Conservation (phyloP, 441 rosid genomes). For the Bocquillonia castaneifolia region DNA sequence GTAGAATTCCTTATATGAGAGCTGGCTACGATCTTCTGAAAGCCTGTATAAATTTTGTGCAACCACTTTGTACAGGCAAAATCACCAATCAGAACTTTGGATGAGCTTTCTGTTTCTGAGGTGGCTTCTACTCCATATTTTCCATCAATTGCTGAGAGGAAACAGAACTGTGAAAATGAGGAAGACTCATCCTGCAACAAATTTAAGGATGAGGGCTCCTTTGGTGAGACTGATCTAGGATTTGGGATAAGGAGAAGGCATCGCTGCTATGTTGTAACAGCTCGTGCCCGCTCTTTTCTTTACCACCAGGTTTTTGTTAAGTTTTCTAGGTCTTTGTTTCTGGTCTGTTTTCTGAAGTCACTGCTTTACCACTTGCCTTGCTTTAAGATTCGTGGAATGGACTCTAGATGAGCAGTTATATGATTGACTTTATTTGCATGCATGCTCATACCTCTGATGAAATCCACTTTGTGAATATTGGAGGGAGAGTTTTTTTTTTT, state of each 20-base stretch:
- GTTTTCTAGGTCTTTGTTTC: neutral
- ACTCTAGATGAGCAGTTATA: neutral
- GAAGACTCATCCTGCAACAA: conserved; percentile 32
- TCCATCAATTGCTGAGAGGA: conserved; percentile 52
- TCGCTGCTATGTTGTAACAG: conserved; percentile 59
- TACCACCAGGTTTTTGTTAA: conserved; percentile 70
- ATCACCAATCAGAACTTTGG: conserved; percentile 75
- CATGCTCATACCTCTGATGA: neutral
- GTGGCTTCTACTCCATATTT: conserved; percentile 66
- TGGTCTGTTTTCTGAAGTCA: neutral
- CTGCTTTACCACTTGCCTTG: neutral
- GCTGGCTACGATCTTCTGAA: neutral
- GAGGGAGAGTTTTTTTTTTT: too few species aligned
- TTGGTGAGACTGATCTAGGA: conserved; percentile 32
- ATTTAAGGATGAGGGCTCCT: conserved; percentile 17
- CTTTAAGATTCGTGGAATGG: conserved; percentile 1
- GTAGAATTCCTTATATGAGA: neutral
- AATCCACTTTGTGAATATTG: too few species aligned
- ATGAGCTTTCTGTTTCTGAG: conserved; percentile 66
- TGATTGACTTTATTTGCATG: neutral
- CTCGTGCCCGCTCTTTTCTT: conserved; percentile 75
- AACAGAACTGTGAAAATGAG: conserved; percentile 25
- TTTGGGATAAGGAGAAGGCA: conserved; percentile 64
- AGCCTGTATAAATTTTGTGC: neutral
- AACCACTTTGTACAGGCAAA: conserved; percentile 50